Percentiles rank a stretch among this genome's conserved stretches.
phyloP scores from a whole-genome alignment of 2,329 filamentous ascomycete genomes.

The Pezicula radicicola region DNA sequence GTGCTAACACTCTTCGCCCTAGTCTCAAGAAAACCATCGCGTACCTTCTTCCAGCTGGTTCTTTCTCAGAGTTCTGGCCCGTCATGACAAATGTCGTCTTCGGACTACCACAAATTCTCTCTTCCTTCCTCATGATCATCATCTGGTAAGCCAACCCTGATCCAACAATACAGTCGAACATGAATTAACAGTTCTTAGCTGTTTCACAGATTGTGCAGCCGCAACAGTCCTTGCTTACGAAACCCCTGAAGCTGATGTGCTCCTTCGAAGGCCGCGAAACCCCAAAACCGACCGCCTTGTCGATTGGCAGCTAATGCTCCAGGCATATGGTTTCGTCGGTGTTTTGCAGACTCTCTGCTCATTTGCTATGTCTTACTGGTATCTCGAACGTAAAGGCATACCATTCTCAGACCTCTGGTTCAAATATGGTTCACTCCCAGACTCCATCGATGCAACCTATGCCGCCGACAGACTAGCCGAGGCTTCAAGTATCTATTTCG shows the following conservation, averaged over 20 bases:
- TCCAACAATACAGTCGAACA: background rate
- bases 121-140: slow-evolving; percentile 52
- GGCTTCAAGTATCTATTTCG: slow-evolving; percentile 63
- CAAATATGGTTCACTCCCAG: slow-evolving; percentile 52
- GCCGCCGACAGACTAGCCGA: slow-evolving; percentile 46
- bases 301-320: slow-evolving; percentile 68
- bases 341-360: slow-evolving; percentile 57
- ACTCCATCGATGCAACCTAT: slow-evolving; percentile 45
- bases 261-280: slow-evolving; percentile 65
- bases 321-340: slow-evolving; percentile 71
- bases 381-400: slow-evolving; percentile 59
- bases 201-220: slow-evolving; percentile 74
- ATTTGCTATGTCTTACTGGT: slow-evolving; percentile 67
- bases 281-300: slow-evolving; percentile 70
- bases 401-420: slow-evolving; percentile 67
- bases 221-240: slow-evolving; percentile 75
- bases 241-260: slow-evolving; percentile 71
- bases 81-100: slow-evolving; percentile 63
- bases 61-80: slow-evolving; percentile 59
- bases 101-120: slow-evolving; percentile 58
- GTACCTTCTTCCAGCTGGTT: slow-evolving; percentile 55
- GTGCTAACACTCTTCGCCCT: slow-evolving; percentile 72
- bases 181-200: slow-evolving; percentile 30
- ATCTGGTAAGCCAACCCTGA: slow-evolving; percentile 28
- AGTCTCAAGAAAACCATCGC: slow-evolving; percentile 70